Evolutionary conservation across 495 filamentous ascomycete genomes (phyloP), one percentile per base, ranked within the genome.

Genomic region (Venustampulla echinocandica): DNA sequence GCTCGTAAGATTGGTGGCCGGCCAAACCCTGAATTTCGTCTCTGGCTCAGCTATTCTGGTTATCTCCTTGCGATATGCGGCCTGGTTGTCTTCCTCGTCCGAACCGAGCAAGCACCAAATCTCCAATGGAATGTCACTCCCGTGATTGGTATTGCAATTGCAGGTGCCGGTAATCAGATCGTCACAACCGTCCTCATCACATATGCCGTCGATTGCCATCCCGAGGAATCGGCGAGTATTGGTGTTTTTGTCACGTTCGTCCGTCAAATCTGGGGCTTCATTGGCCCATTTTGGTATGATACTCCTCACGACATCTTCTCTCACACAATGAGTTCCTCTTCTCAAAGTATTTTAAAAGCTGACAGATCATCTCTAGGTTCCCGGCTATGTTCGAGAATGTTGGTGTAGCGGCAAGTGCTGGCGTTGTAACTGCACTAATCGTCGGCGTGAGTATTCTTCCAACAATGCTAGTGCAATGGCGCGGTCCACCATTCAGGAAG

Each of bases 181-280:
- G 66, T 79, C 18, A 77, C 75, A 6, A 77, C 74, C 1, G 64
- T 77, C 0, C 50, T 75, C 37, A 65, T 76, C 42, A 79, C 73
- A 2, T 76, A 75, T 54, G 63, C 71, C 24, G 61, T 77, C 10
- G 71, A 76, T 53, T 73, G 69, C 43, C 67, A 76, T 42, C 69
- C 56, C 0, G 60, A 69, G 19, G 69, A 75, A 27, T 61, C 72
- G 1, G 68, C 64, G 0, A 70, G 68, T 52, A 66, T 78, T 2
- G 76, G 76, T 23, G 75, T 80, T 3, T 77, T 77, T 43, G 70
- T 79, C 38, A 77, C 64, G 0, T 69, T 77, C 44, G 63, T 77
- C 22, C 57, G 74, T 7, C 67, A 71, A 43, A 68, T 63, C 18
- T 77, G 72, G 73, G 72, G 73, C 0, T 79, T 79, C 54, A 69